Evolutionary conservation across 2,329 filamentous ascomycete species (phyloP).

Genomic region (Hymenoscyphus fructigenus): DNA sequence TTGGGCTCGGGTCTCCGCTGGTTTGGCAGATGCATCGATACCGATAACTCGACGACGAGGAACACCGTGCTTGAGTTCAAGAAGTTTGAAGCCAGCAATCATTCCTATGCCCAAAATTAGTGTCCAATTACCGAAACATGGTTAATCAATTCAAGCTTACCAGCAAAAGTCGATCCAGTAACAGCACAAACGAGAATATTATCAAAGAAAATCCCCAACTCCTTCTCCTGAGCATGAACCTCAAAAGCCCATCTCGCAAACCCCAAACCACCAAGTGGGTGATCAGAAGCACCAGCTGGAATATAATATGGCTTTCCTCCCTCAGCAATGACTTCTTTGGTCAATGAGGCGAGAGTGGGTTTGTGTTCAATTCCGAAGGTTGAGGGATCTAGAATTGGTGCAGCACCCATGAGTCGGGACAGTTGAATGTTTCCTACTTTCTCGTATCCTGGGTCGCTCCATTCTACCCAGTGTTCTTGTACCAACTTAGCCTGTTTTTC

Average conservation of each 20-base stretch:
- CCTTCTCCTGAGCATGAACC: constrained; percentile 61
- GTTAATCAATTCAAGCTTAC: constrained; percentile 36
- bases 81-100: constrained; percentile 69
- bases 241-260: constrained; percentile 73
- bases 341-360: constrained; percentile 53
- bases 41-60: constrained; percentile 59
- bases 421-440: constrained; percentile 72
- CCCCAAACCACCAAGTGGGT: constrained; percentile 67
- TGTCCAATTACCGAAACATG: background rate
- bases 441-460: constrained; percentile 57
- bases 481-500: constrained; percentile 47
- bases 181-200: constrained; percentile 68
- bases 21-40: constrained; percentile 63
- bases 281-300: constrained; percentile 68
- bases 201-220: constrained; percentile 64
- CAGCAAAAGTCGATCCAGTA: constrained; percentile 68
- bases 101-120: constrained; percentile 40
- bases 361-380: constrained; percentile 70
- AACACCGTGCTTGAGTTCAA: constrained; percentile 47
- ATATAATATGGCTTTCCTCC: constrained; percentile 70
- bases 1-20: constrained; percentile 62
- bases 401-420: constrained; percentile 64
- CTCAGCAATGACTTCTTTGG: constrained; percentile 49
- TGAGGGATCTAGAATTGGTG: constrained; percentile 59
- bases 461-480: constrained; percentile 69